Base-by-base conservation (phyloP, 2,329 filamentous ascomycete genomes). In the Leptographium lundbergii region DNA sequence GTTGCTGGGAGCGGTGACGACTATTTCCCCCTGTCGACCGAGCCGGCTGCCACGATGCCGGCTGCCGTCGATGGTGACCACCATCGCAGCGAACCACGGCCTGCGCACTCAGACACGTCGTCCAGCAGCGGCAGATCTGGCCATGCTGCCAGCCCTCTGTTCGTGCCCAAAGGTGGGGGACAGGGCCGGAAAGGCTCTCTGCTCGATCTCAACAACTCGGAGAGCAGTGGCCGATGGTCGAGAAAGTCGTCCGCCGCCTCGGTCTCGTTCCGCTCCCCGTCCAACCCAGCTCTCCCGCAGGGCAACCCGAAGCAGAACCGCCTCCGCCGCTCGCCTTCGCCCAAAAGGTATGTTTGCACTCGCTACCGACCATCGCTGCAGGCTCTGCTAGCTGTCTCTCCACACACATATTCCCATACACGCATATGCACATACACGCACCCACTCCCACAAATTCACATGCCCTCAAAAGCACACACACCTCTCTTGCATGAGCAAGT, bases 241-340 rank as follows among this genome's bases (percentile, higher is more conserved):
- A 71, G 75, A 56, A 78, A 78, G 63, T 72, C 72, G 14, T 81
- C 78, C 1, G 67, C 73, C 36, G 74, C 75, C 34, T 79, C 75
- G 17, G 72, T 81, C 57, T 72, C 72, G 10, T 80, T 80, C 63
- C 74, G 72, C 4, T 67, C 69, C n/a, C 72, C 72, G 32, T 67
- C 66, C 0, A 73, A 78, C 62, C 75, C 74, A 4, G 69, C 70
- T 24, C 68, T 81, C 22, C 77, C 78, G 4, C 78, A 80, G 61
- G 78, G 77, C 29, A 63, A 67, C 4, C 76, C 77, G 60, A 75
- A 76, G 60, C 27, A 74, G 75, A 54, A 68, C 75, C 58, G 74
- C 69, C 27, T 75, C 73, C 61, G 54, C 72, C 61, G 56, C 45
- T 81, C 79, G 29, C 79, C 79, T 27, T 73, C 75, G 36, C 75